Evolutionary conservation across 371 early-diverging fungal species (phyloP), one percentile per base, ranked within the genome.

Genomic region (Apophysomyces trapeziformis): DNA sequence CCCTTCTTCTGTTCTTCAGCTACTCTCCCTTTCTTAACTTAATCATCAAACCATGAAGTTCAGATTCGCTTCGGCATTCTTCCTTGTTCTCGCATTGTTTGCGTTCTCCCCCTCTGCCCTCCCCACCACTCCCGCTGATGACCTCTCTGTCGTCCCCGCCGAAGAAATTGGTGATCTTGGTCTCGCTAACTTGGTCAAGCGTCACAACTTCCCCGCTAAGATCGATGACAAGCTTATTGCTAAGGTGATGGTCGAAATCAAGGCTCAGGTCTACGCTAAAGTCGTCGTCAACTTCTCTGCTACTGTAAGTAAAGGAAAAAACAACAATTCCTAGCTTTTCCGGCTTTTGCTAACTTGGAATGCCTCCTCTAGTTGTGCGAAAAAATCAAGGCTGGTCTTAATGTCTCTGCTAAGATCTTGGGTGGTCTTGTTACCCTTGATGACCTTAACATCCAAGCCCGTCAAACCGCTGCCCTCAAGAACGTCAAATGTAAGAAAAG

Each of bases 261-360:
- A 59, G 58, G 65, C 65, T 35, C 21, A 58, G 11, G 38, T 65
- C 39, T 43, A 65, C 45, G 65, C 59, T 47, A 59, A 65, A 26
- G 60, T 65, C 16, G 37, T 46, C 16, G 65, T 43, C 18, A 13
- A 58, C 13, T 38, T 65, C 46, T 46, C 50, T 65, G 65, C 59
- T 58, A 36, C 45, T n/a, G 58, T 65, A 62, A 41, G 61, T 80
- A 82, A 61, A 50, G 16, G 1, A 8, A 50, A 1, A 9, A 9
- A 13, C 13, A 18, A 26, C 32, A 26, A 26, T 26, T 26, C 32
- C 32, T 26, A 26, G 32, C 32, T 26, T 26, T 26, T 26, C 32
- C 32, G 32, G 32, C 1, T 26, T 26, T 26, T 26, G 32, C 3
- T 26, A 26, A 26, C 32, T 26, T 26, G 32, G 32, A 26, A 26